Evolutionary conservation across 2,329 filamentous ascomycete species (phyloP).

Genomic region (Mollisia scopiformis): DNA sequence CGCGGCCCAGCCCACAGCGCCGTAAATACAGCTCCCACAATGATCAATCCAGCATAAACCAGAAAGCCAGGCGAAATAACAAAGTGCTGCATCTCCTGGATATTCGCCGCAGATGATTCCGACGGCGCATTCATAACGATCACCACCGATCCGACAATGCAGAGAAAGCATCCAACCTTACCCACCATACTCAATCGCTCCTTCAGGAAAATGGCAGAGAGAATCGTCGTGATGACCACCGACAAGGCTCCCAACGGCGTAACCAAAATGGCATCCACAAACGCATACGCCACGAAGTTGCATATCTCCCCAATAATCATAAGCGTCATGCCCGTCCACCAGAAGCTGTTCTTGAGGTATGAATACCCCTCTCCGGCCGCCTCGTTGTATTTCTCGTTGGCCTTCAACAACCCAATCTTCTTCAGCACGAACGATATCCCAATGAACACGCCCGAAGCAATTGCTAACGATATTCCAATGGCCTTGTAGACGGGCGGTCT

Average conservation of each 20-base stretch:
- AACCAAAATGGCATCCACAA: slow-evolving; percentile 94
- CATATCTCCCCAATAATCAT: slow-evolving; percentile 97
- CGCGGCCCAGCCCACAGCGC: slow-evolving; percentile 82
- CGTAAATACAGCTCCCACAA: slow-evolving; percentile 71
- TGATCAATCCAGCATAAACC: slow-evolving; percentile 79
- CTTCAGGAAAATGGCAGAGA: slow-evolving; percentile 94
- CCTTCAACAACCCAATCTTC: slow-evolving; percentile 86
- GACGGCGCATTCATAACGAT: slow-evolving; percentile 93
- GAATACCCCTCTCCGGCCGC: slow-evolving; percentile 95
- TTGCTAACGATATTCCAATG: slow-evolving; percentile 82
- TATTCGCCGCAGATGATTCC: slow-evolving; percentile 81
- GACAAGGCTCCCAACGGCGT: slow-evolving; percentile 89
- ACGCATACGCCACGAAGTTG: slow-evolving; percentile 97
- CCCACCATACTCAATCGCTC: slow-evolving; percentile 94
- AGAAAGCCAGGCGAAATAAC: slow-evolving; percentile 88
- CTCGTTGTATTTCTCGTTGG: slow-evolving; percentile 96
- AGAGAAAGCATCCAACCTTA: slow-evolving; percentile 94
- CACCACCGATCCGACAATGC: slow-evolving; percentile 88
- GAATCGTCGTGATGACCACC: slow-evolving; percentile 87
- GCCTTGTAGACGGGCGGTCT: slow-evolving; percentile 67
- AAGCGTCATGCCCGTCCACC: slow-evolving; percentile 94
- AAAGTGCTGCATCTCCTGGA: slow-evolving; percentile 89
- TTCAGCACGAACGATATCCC: slow-evolving; percentile 95
- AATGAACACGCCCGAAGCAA: slow-evolving; percentile 90
- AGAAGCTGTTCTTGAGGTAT: slow-evolving; percentile 92